Evolutionary conservation across 495 filamentous ascomycete species (phyloP), one percentile per base, ranked within the genome.

Genomic region (Penicillium longicatenatum): DNA sequence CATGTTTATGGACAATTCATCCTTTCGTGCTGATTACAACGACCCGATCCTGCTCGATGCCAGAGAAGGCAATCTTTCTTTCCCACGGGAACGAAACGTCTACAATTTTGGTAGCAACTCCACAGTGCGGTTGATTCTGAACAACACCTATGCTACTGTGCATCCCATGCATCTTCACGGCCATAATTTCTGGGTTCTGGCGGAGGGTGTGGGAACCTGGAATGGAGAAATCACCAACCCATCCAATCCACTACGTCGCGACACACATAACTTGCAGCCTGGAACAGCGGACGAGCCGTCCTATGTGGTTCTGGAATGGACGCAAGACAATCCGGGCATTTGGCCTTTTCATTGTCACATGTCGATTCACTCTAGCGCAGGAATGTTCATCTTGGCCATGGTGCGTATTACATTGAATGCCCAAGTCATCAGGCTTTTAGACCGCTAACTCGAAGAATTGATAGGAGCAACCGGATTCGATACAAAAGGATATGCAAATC

Each of bases 161-260:
- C 44, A 47, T 47, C 44, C 44, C 6, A 47, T 47, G 17, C 44
- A 47, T 22, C 44, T 47, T 26, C 44, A 47, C 19, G 44, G 44
- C 17, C 44, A 47, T 19, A 47, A 47, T 26, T 47, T 22, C 21
- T 47, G n/a, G 44, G 22, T 47, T 22, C 12, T 47, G 14, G 44
- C 44, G 1, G 44, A 47, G 17, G 44, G 44, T 6, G 9, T 6
- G 5, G 44, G 44, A 7, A 11, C 19, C 9, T 47, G 44, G 44
- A 19, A 47, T 19, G 19, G 19, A 1, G n/a, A 16, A 16, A 19
- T 22, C 10, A 26, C 19, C 17, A 47, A 47, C 21, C 44, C 22
- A 8, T 22, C 6, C 5, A 47, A 47, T 14, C 44, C 44, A 14
- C 7, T 8, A 11, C 44, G 44, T 7, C 44, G 44, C 4, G 44